phyloP scores from a whole-genome alignment of 352 stramenopile genomes.

The Pythium phragmiticola region DNA sequence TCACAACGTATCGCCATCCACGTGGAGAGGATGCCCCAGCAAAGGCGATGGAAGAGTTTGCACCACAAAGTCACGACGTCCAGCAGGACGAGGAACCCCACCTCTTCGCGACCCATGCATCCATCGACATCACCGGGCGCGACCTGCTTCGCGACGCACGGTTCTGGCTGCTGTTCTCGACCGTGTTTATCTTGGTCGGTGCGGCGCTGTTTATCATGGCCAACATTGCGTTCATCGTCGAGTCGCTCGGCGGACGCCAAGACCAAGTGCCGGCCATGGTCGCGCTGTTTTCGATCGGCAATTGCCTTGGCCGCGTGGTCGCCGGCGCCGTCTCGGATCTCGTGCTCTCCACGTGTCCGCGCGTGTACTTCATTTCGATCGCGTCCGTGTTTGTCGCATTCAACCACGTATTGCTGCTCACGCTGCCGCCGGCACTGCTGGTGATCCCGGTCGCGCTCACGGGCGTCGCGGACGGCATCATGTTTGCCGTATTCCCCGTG shows the following conservation, averaged over 20 bases:
- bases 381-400: slow-evolving; percentile 53
- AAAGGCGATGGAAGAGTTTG: slow-evolving; percentile 16
- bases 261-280: slow-evolving; percentile 67
- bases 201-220: slow-evolving; percentile 76
- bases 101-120: background rate
- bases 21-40: background rate
- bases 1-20: slow-evolving; percentile 42
- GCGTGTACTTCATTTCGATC: slow-evolving; percentile 59
- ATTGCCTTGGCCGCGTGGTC: slow-evolving; percentile 53
- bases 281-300: slow-evolving; percentile 66
- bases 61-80: background rate
- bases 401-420: slow-evolving; percentile 62
- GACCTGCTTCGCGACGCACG: slow-evolving; percentile 45
- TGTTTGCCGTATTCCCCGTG: slow-evolving; percentile 72
- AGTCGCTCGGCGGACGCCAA: slow-evolving; percentile 43
- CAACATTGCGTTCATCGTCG: slow-evolving; percentile 80
- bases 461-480: slow-evolving; percentile 64
- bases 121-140: slow-evolving; percentile 40
- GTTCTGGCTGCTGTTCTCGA: slow-evolving; percentile 72
- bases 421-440: slow-evolving; percentile 41
- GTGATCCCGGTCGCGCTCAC: slow-evolving; percentile 56
- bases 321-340: slow-evolving; percentile 63
- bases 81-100: background rate
- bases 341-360: slow-evolving; percentile 44
- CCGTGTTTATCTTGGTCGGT: slow-evolving; percentile 71